Percentiles rank a stretch among this genome's conserved stretches.
Conservation (phyloP, 495 filamentous ascomycete genomes). For the Neurospora pannonica region DNA sequence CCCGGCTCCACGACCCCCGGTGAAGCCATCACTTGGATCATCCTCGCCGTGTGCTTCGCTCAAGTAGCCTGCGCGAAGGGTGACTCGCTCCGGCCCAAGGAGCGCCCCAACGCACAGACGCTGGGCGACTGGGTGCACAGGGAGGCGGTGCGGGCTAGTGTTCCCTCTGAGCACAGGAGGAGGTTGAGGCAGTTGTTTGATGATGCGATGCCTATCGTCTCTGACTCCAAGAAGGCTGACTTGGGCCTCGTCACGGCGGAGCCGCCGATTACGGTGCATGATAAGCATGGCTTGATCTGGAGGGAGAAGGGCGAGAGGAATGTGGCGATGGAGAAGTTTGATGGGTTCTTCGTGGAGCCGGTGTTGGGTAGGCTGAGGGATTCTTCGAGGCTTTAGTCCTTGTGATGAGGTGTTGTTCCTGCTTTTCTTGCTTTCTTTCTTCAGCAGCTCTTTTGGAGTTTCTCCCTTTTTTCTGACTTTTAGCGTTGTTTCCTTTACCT, state of each 20-base stretch:
- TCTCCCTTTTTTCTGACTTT: neutral
- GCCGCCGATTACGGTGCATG: conserved; percentile 10
- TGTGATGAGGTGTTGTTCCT: neutral
- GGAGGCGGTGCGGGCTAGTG: conserved; percentile 13
- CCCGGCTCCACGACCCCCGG: conserved; percentile 7
- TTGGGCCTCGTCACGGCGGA: conserved; percentile 6
- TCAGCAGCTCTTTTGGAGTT: neutral
- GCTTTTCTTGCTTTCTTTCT: neutral
- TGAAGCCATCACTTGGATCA: conserved; percentile 16
- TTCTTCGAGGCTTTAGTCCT: conserved; percentile 1
- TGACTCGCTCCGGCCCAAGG: conserved; percentile 4
- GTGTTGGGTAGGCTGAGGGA: neutral
- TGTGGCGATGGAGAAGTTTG: conserved; percentile 9
- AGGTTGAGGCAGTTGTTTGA: conserved; percentile 9
- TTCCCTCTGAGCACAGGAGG: conserved; percentile 5
- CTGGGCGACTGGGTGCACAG: conserved; percentile 27
- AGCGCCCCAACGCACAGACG: conserved; percentile 10
- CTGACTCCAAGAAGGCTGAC: neutral
- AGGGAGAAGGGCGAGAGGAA: conserved; percentile 10
- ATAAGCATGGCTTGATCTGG: conserved; percentile 12
- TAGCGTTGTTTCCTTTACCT: neutral
- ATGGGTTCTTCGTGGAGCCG: neutral
- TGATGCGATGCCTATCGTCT: conserved; percentile 5
- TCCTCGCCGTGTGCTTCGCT: conserved; percentile 21
- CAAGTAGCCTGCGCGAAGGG: conserved; percentile 11